These are phyloP conservation scores for Sporothrix brunneoviolacea DNA, from an alignment of 2,329 filamentous ascomycete species.

Conservation along the genomic window DNA sequence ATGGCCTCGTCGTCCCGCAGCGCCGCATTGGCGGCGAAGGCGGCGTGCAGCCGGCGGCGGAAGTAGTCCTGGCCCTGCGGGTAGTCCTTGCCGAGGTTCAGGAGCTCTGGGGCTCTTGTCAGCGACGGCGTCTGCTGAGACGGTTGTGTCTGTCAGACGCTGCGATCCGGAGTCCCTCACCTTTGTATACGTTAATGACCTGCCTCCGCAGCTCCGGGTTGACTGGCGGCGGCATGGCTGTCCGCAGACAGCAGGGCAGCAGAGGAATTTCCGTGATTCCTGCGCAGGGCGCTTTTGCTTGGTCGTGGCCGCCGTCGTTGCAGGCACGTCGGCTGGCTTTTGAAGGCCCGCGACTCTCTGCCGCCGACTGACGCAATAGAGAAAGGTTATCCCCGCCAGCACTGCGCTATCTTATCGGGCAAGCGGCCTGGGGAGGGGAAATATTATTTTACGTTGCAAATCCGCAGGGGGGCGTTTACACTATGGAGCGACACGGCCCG, in stretches of 20 bases:
- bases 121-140: neutral
- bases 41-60: slow-evolving; percentile 70
- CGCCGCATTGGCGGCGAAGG: slow-evolving; percentile 69
- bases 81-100: slow-evolving; percentile 80
- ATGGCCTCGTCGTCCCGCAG: slow-evolving; percentile 71
- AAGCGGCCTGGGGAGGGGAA: too few species aligned
- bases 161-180: slow-evolving; percentile 45
- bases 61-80: slow-evolving; percentile 79
- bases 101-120: slow-evolving; percentile 54
- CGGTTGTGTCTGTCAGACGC: neutral
- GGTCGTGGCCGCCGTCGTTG: too few species aligned
- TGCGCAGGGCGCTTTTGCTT: too few species aligned
- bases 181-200: slow-evolving; percentile 86
- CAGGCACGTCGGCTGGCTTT: too few species aligned
- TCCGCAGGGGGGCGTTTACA: too few species aligned
- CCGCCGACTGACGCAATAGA: too few species aligned
- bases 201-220: slow-evolving; percentile 61
- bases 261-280: too few species aligned
- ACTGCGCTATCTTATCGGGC: too few species aligned
- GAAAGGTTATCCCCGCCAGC: too few species aligned
- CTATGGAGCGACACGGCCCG: too few species aligned
- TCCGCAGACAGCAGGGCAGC: neutral
- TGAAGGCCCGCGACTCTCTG: too few species aligned
- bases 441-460: too few species aligned
- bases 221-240: slow-evolving; percentile 26